These are phyloP conservation scores for Beta vulgaris DNA, from an alignment of 148 eudicot genomes.

Conservation along the genomic window DNA sequence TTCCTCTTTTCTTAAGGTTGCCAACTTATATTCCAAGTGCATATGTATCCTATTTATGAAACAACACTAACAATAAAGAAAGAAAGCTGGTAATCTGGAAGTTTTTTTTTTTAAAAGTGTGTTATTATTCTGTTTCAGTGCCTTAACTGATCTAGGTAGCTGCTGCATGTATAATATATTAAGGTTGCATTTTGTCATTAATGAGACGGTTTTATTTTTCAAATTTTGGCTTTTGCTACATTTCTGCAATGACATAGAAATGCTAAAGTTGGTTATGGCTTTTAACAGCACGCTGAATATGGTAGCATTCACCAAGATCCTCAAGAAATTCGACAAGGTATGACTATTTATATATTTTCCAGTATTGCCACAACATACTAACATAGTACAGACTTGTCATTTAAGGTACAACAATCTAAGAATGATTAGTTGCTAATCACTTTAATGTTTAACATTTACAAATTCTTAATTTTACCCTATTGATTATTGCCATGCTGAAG, in stretches of 20 bases:
- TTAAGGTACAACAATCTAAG: not conserved
- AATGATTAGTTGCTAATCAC: constrained; percentile 1
- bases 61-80: no score
- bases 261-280: constrained; percentile 16
- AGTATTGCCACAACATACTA: not conserved
- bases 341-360: constrained; percentile 17
- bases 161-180: no score
- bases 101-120: not conserved
- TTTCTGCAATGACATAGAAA: constrained; percentile 5
- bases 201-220: no score
- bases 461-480: not conserved
- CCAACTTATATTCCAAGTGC: no score
- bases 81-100: no score
- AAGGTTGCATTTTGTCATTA: no score
- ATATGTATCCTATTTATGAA: no score
- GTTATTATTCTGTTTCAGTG: not conserved
- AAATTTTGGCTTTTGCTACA: constrained; percentile 7
- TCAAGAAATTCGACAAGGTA: constrained; percentile 98
- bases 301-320: constrained; percentile 87
- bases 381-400: not conserved
- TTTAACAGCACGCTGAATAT: constrained; percentile 83
- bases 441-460: not conserved
- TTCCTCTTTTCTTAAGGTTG: no score
- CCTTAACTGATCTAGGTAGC: not conserved
- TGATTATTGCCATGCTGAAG: not conserved